Percentiles rank a stretch among this genome's conserved stretches.
Evolutionary conservation across 2,329 filamentous ascomycete genomes (phyloP).

Genomic region (Pseudogymnoascus sp.): DNA sequence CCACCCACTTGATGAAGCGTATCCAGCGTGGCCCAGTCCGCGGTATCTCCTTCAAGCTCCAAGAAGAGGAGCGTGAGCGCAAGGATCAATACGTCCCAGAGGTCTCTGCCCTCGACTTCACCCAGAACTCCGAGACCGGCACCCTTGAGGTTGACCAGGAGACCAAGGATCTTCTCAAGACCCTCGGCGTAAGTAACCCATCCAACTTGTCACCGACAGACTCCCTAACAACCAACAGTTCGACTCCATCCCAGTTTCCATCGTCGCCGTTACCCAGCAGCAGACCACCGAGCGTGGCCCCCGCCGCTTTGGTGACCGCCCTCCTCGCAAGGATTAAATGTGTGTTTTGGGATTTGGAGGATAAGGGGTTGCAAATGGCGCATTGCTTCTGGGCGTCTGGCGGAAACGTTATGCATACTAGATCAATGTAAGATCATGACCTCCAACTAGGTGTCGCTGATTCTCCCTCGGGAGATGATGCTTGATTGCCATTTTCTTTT

Average conservation of each 20-base stretch:
- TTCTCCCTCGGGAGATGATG: slow-evolving; percentile 63
- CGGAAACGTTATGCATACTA: slow-evolving; percentile 36
- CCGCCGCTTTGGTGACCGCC: slow-evolving; percentile 66
- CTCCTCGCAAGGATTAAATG: slow-evolving; percentile 29
- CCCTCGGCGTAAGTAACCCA: slow-evolving; percentile 75
- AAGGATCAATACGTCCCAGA: slow-evolving; percentile 99
- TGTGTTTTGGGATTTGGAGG: slow-evolving; percentile 25
- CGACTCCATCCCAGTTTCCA: slow-evolving; percentile 95
- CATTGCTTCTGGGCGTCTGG: slow-evolving; percentile 25
- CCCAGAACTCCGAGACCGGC: slow-evolving; percentile 85
- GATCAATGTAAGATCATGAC: slow-evolving; percentile 50
- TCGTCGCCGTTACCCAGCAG: slow-evolving; percentile 81
- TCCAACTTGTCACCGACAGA: slow-evolving; percentile 24
- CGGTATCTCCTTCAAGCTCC: slow-evolving; percentile 99
- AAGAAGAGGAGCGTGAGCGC: slow-evolving; percentile 99
- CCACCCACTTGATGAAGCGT: slow-evolving; percentile 98
- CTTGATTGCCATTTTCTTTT: slow-evolving; percentile 75
- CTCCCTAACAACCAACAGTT: slow-evolving; percentile 50
- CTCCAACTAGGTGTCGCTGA: slow-evolving; percentile 83
- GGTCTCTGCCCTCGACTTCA: slow-evolving; percentile 96
- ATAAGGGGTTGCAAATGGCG: slow-evolving; percentile 25
- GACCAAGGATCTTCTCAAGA: slow-evolving; percentile 99
- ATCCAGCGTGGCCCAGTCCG: slow-evolving; percentile 98
- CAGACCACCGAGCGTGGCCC: slow-evolving; percentile 72
- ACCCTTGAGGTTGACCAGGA: slow-evolving; percentile 92